A percentile compares a stretch with the other conserved stretches of the same genome.
These are phyloP conservation scores for Nepenthes mirabilis DNA, from an alignment of 148 eudicot species.

Conservation along the genomic window DNA sequence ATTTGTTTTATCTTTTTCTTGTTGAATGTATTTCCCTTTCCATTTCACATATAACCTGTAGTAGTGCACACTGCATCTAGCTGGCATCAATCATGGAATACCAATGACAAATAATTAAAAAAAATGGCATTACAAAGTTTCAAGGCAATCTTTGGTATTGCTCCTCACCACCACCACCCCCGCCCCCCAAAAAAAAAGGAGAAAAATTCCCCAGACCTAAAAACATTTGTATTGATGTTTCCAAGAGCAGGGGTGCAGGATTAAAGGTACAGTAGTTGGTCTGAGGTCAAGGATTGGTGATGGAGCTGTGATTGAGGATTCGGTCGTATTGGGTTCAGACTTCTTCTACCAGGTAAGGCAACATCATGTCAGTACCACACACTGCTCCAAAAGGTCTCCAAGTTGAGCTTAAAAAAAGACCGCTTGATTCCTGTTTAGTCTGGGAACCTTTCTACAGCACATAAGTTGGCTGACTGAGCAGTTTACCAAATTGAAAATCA, in stretches of 20 bases:
- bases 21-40: too few species aligned
- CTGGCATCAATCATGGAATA: too few species aligned
- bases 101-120: too few species aligned
- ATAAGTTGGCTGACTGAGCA: too few species aligned
- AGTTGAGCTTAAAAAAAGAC: not conserved
- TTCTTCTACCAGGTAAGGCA: conserved; percentile 43
- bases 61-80: too few species aligned
- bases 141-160: too few species aligned
- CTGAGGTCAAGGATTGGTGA: conserved; percentile 45
- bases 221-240: conserved; percentile 1
- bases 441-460: too few species aligned
- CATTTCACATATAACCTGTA: too few species aligned
- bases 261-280: conserved; percentile 59
- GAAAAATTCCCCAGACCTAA: not conserved
- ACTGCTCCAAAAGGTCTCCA: not conserved
- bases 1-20: too few species aligned
- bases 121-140: too few species aligned
- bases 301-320: conserved; percentile 52
- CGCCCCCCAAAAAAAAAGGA: not conserved
- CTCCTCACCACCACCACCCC: not conserved
- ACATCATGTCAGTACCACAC: not conserved
- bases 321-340: conserved; percentile 75
- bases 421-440: not conserved
- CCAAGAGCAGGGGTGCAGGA: conserved; percentile 53
- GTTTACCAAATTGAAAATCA: too few species aligned